Evolutionary conservation across 2,329 filamentous ascomycete genomes (phyloP), one percentile per base, ranked within the genome.

Genomic region (Hypoxylon sp.): DNA sequence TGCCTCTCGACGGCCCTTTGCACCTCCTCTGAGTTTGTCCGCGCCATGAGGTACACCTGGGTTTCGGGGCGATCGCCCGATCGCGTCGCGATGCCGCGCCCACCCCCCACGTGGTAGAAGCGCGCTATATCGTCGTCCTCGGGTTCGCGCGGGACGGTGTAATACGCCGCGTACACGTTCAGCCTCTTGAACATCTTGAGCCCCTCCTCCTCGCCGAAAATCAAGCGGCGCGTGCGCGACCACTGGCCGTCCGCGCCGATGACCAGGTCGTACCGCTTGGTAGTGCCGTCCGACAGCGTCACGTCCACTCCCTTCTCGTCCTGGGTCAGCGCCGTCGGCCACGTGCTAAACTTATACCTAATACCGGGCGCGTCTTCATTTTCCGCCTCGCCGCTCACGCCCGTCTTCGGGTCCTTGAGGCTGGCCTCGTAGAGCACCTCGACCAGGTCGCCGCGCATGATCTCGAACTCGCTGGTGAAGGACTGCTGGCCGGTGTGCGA

Each of bases 381-480:
- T 31, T 63, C 52, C 3, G 71, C 62, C 31, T 66, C 67, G 13
- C 51, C 56, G n/a, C 17, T 31, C 3, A 39, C 26, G 10, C 33
- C 48, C n/a, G 48, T 24, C 24, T 53, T 48, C 24, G 29, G 33
- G n/a, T 72, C 71, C 11, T 75, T 68, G 9, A 75, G 68, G 22
- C 78, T 80, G 17, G 70, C 76, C 0, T 86, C 80, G 70, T 85
- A 84, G 1, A 90, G 74, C 1, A 89, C 78, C 10, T 78, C 76
- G 3, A 83, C 82, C n/a, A 90, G 72, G 57, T 88, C 85, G 0
- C 85, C 87, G 8, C 88, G 80, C 81, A 90, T 85, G 53, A 90
- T 85, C 78, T 90, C 88, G 65, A 82, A 88, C 62, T 90, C 88
- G 65, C 82, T 84, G 0, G 84, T 86, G 26, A 87, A 75, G 8